These are phyloP conservation scores for Amaranthus hypochondriacus DNA, from an alignment of 148 eudicot genomes.

Conservation along the genomic window DNA sequence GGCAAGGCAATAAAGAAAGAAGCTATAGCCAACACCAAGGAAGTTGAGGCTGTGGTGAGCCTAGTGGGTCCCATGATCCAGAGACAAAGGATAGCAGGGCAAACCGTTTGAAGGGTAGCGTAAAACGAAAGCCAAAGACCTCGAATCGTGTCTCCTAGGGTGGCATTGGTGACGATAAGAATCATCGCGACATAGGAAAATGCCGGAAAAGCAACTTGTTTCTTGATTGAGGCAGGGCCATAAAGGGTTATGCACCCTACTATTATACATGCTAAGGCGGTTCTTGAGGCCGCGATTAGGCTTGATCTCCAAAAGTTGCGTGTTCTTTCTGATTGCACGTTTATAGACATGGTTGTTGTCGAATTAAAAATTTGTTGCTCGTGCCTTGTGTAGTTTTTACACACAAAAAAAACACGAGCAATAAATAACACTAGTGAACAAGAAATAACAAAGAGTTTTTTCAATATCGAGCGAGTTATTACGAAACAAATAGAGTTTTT, in stretches of 20 bases:
- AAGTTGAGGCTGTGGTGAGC: constrained; percentile 40
- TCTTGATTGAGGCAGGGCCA: constrained; percentile 36
- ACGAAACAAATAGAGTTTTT: too few relatives aligned
- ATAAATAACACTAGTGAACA: too few relatives aligned
- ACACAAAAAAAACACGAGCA: too few relatives aligned
- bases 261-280: constrained; percentile 58
- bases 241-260: constrained; percentile 50
- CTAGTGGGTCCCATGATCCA: constrained; percentile 50
- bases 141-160: constrained; percentile 56
- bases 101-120: constrained; percentile 44
- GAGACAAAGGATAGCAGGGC: constrained; percentile 55
- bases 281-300: constrained; percentile 49
- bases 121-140: constrained; percentile 54
- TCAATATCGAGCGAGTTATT: too few relatives aligned
- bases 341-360: constrained; percentile 5
- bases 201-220: constrained; percentile 45
- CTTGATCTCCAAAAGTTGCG: constrained; percentile 40
- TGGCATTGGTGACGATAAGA: constrained; percentile 54
- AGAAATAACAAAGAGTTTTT: too few relatives aligned
- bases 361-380: not conserved
- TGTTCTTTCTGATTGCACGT: constrained; percentile 31
- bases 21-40: constrained; percentile 37
- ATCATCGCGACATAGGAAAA: constrained; percentile 69
- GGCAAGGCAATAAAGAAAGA: constrained; percentile 55
- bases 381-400: too few relatives aligned